Conservation (phyloP, 495 filamentous ascomycete species). For the Aspergillus bridgeri region DNA sequence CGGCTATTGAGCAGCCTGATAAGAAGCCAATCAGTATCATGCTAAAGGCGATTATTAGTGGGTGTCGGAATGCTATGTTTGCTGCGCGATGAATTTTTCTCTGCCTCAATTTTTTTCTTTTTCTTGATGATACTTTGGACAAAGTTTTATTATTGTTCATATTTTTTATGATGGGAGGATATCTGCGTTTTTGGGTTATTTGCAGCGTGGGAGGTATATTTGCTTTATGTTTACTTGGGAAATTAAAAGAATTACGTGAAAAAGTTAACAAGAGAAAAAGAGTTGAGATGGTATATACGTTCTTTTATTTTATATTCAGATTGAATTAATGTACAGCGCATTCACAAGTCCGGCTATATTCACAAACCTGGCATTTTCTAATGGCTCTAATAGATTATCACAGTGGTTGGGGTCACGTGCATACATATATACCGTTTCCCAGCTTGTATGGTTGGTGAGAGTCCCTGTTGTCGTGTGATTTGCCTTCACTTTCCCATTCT, state of each 20-base stretch:
- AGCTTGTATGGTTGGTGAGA: too few species aligned
- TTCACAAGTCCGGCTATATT: too few species aligned
- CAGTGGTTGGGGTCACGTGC: too few species aligned
- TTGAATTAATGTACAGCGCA: too few species aligned
- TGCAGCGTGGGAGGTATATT: not conserved
- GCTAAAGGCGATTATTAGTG: slow-evolving; percentile 1
- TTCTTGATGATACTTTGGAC: not conserved
- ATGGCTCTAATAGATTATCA: too few species aligned
- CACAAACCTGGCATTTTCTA: too few species aligned
- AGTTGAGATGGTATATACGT: not conserved
- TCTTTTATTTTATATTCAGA: too few species aligned
- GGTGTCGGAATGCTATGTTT: not conserved
- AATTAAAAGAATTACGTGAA: too few species aligned
- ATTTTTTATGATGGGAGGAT: not conserved
- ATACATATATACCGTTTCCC: too few species aligned
- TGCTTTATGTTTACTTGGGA: not conserved
- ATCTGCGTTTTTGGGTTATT: not conserved
- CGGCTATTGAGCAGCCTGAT: slow-evolving; percentile 6
- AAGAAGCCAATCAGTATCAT: slow-evolving; percentile 11
- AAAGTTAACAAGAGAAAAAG: too few species aligned
- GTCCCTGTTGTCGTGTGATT: too few species aligned
- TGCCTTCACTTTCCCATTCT: too few species aligned
- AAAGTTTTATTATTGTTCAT: not conserved
- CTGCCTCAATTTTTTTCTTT: not conserved
- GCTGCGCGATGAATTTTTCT: not conserved